These are phyloP conservation scores for Saururus chinensis DNA, from an alignment of 164 flowering plant genomes.

Conservation along the genomic window DNA sequence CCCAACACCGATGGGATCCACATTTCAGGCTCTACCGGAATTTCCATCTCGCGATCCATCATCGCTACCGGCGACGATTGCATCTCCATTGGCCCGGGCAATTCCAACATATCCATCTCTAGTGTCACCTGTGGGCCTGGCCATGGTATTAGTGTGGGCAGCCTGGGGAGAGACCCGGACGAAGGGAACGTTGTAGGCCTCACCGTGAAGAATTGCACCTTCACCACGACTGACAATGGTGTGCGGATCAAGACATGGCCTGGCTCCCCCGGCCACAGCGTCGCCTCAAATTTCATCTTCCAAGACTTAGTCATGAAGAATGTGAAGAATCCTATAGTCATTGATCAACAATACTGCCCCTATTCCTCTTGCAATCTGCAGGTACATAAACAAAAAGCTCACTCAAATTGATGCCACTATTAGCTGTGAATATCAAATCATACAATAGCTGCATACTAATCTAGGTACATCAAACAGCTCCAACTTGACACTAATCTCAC, in stretches of 20 bases:
- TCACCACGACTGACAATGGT: constrained; percentile 42
- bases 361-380: constrained; percentile 19
- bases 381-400: background rate
- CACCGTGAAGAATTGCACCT: constrained; percentile 22
- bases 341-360: constrained; percentile 51
- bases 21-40: background rate
- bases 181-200: constrained; percentile 28
- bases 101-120: background rate
- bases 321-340: constrained; percentile 51
- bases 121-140: constrained; percentile 1
- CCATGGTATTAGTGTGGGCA: constrained; percentile 16
- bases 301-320: constrained; percentile 45
- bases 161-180: constrained; percentile 20
- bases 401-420: no score
- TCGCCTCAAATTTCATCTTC: constrained; percentile 44
- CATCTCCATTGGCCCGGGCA: constrained; percentile 4
- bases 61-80: constrained; percentile 1
- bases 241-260: constrained; percentile 66
- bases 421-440: no score
- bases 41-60: background rate
- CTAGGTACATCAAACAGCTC: no score
- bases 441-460: no score
- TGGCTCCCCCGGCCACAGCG: constrained; percentile 32
- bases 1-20: constrained; percentile 7
- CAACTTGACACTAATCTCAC: no score